Conservation (phyloP, 106 monocot genomes). For the Dendrobium nobile region DNA sequence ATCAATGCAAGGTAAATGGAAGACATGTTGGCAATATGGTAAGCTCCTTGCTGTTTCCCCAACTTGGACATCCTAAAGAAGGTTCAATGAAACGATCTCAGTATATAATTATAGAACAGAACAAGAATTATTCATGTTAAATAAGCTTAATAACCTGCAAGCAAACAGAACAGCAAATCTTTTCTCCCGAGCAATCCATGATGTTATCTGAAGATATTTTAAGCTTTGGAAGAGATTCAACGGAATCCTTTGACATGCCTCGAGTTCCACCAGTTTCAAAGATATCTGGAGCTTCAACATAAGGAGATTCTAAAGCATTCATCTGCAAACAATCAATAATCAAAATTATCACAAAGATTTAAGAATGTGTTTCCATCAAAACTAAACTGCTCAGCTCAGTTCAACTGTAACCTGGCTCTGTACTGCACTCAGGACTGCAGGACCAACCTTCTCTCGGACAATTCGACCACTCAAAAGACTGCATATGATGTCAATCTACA, state of each 20-base stretch:
- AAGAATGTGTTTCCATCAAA: neutral
- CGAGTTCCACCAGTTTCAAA: conserved; percentile 53
- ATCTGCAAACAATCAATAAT: conserved; percentile 36
- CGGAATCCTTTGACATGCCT: conserved; percentile 49
- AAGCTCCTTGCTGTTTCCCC: conserved; percentile 55
- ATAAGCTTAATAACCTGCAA: conserved; percentile 24
- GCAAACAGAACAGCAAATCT: conserved; percentile 61
- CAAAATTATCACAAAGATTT: neutral
- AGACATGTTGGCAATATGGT: conserved; percentile 67
- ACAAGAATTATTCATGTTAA: neutral
- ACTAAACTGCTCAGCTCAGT: neutral
- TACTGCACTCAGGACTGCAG: conserved; percentile 75
- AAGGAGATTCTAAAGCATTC: conserved; percentile 48
- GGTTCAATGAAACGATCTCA: neutral
- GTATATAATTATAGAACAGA: neutral
- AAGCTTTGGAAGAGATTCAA: conserved; percentile 57
- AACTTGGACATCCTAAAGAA: conserved; percentile 57
- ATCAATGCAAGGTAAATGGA: conserved; percentile 81
- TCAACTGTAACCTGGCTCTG: conserved; percentile 64
- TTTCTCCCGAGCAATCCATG: conserved; percentile 43
- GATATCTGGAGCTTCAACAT: conserved; percentile 45
- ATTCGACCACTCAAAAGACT: conserved; percentile 70
- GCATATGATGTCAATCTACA: conserved; percentile 64
- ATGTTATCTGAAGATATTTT: conserved; percentile 33
- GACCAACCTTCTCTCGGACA: conserved; percentile 72